Conservation (phyloP, 1,139 yeast genomes). For the Kodamaea sp. region DNA sequence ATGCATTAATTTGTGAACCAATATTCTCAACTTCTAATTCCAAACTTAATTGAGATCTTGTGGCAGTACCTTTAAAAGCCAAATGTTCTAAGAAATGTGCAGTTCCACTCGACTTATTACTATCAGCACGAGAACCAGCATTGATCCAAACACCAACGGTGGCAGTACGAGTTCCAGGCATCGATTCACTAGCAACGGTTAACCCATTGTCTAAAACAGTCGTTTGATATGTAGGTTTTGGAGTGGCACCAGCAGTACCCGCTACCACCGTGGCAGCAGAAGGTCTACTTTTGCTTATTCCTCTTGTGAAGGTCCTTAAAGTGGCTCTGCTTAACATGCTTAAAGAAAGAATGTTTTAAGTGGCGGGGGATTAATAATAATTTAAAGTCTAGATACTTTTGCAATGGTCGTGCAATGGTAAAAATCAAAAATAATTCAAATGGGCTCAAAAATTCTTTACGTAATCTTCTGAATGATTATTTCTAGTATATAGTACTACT, state of each 20-base stretch:
- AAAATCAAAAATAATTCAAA: too few relatives aligned
- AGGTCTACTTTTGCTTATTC: slow-evolving; percentile 1
- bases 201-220: slow-evolving; percentile 77
- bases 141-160: slow-evolving; percentile 98
- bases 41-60: slow-evolving; percentile 75
- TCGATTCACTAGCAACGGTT: slow-evolving; percentile 86
- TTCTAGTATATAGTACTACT: too few relatives aligned
- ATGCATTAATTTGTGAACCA: slow-evolving; percentile 96
- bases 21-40: slow-evolving; percentile 94
- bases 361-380: neutral
- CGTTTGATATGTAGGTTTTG: slow-evolving; percentile 31
- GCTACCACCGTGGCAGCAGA: slow-evolving; percentile 4
- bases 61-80: slow-evolving; percentile 90
- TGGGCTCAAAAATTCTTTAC: too few relatives aligned
- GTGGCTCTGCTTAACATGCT: too few relatives aligned
- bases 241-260: slow-evolving; percentile 5
- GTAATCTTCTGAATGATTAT: too few relatives aligned
- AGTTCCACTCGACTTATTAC: slow-evolving; percentile 79
- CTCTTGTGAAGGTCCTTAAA: slow-evolving; percentile 1
- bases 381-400: neutral
- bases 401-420: too few relatives aligned
- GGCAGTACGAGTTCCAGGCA: slow-evolving; percentile 89
- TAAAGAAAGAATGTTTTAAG: too few relatives aligned
- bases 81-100: slow-evolving; percentile 96
- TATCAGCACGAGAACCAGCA: slow-evolving; percentile 97